Percentiles rank a stretch among this genome's conserved stretches.
Conservation (phyloP, 768 basidiomycete genomes). For the Mycena latifolia region DNA sequence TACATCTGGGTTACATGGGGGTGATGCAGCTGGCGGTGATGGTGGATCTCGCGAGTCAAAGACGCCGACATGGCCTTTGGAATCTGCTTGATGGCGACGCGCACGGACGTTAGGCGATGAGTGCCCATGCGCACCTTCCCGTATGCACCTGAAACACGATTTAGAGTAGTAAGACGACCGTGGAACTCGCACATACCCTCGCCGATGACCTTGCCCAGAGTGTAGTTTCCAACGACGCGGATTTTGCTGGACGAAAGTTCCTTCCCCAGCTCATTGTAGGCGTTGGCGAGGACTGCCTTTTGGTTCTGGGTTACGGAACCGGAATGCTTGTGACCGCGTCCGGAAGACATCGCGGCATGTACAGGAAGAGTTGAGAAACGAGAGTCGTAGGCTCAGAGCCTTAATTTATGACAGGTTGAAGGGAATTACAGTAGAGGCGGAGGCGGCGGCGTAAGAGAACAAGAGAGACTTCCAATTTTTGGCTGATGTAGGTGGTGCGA, state of each 20-base stretch:
- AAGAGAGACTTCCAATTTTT: conserved; percentile 28
- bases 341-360: conserved; percentile 61
- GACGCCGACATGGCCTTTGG: conserved; percentile 93
- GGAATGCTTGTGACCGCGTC: conserved; percentile 70
- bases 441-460: conserved; percentile 11
- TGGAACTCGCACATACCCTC: conserved; percentile 72
- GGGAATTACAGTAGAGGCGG: conserved; percentile 25
- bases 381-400: conserved; percentile 37
- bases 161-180: conserved; percentile 26
- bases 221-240: conserved; percentile 95
- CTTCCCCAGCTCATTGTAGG: conserved; percentile 97
- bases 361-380: conserved; percentile 39
- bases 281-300: conserved; percentile 91
- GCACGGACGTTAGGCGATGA: conserved; percentile 90
- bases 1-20: conserved; percentile 96
- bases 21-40: conserved; percentile 97
- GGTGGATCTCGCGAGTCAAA: conserved; percentile 97
- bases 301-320: conserved; percentile 78
- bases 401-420: conserved; percentile 34
- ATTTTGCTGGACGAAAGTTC: conserved; percentile 93
- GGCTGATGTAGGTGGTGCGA: conserved; percentile 19
- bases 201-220: conserved; percentile 92
- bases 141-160: conserved; percentile 78
- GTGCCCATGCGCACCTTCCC: conserved; percentile 96
- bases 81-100: conserved; percentile 98